These are phyloP conservation scores for Ensete glaucum DNA, from an alignment of 176 grass and related monocot species.

Conservation along the genomic window DNA sequence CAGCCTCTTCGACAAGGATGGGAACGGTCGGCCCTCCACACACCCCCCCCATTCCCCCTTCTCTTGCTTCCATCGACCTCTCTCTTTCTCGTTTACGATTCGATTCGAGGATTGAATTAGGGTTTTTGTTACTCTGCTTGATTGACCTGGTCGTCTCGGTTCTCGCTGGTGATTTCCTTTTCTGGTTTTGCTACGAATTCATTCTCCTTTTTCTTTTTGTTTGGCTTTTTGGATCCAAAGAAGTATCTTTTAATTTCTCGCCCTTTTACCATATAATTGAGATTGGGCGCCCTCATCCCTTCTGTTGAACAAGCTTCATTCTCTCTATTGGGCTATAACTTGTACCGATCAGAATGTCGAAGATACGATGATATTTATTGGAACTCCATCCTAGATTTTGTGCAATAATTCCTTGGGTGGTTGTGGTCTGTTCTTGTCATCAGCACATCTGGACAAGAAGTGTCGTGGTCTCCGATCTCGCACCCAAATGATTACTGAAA, in stretches of 20 bases:
- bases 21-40: constrained; percentile 36
- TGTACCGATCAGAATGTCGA: no score
- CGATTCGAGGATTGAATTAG: not conserved
- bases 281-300: not conserved
- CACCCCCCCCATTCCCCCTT: not conserved
- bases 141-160: not conserved
- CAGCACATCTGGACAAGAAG: no score
- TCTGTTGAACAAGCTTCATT: not conserved
- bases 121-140: not conserved
- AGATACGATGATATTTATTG: no score
- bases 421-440: no score
- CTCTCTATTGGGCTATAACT: not conserved
- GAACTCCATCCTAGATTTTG: no score
- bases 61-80: not conserved
- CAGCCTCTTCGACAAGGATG: constrained; percentile 97
- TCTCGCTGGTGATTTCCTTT: not conserved
- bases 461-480: no score
- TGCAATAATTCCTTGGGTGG: no score
- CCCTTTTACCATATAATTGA: not conserved
- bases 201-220: not conserved
- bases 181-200: not conserved
- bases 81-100: not conserved
- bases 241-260: not conserved
- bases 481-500: no score
- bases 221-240: not conserved